These are phyloP conservation scores for Debaryomyces hansenii DNA, from an alignment of 805 yeast species.

Conservation along the genomic window DNA sequence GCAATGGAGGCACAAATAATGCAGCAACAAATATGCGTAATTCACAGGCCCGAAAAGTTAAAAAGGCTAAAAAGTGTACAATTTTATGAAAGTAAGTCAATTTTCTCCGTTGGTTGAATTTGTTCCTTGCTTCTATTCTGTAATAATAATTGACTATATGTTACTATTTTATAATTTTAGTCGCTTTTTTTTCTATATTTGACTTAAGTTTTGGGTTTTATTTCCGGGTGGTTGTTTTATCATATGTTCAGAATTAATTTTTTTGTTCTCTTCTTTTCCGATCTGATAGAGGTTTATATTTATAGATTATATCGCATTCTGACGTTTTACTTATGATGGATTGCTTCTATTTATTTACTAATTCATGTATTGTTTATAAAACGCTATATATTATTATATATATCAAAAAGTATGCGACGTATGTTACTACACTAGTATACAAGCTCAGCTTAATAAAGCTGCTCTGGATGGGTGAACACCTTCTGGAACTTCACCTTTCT, in stretches of 20 bases:
- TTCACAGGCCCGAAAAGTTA: conserved; percentile 23
- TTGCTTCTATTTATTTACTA: too few species aligned
- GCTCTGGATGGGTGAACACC: conserved; percentile 70
- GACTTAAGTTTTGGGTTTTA: neutral
- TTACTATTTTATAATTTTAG: neutral
- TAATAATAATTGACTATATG: neutral
- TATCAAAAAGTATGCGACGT: too few species aligned
- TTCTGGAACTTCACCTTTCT: conserved; percentile 10
- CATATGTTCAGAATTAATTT: neutral
- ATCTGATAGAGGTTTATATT: neutral
- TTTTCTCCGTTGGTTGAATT: neutral
- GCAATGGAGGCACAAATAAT: conserved; percentile 1
- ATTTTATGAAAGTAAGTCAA: conserved; percentile 27
- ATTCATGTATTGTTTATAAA: neutral
- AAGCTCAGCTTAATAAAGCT: conserved; percentile 35
- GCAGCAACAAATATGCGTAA: conserved; percentile 5
- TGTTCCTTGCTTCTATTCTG: neutral
- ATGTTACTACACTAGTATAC: neutral
- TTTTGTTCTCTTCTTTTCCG: neutral
- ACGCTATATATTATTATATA: neutral
- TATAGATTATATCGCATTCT: neutral
- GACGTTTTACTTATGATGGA: too few species aligned
- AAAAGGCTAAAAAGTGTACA: conserved; percentile 38
- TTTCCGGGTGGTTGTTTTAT: neutral
- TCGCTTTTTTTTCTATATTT: neutral